These are phyloP conservation scores for Cyberlindnera galapagoensis DNA, from an alignment of 805 yeast genomes.

Conservation along the genomic window DNA sequence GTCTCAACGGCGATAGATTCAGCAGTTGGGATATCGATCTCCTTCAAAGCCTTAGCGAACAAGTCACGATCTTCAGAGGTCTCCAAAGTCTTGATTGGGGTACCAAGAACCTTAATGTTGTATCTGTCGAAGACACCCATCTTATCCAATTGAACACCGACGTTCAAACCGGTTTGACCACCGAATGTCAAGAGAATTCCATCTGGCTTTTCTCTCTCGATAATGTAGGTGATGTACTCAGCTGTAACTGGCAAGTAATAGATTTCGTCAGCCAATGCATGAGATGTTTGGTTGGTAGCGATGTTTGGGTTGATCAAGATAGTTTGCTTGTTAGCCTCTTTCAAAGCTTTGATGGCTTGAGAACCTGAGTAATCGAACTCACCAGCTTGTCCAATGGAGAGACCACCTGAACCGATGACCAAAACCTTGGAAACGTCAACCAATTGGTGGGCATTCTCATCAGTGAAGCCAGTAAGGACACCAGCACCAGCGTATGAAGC, in stretches of 20 bases:
- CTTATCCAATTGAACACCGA: conserved; percentile 90
- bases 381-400: conserved; percentile 97
- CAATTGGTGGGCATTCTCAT: conserved; percentile 54
- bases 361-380: conserved; percentile 97
- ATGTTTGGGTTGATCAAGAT: conserved; percentile 92
- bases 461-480: conserved; percentile 47
- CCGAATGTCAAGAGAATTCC: conserved; percentile 95
- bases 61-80: conserved; percentile 97
- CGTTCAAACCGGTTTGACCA: conserved; percentile 96
- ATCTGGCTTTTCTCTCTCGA: conserved; percentile 94
- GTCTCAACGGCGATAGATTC: conserved; percentile 93
- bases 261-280: conserved; percentile 90
- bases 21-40: conserved; percentile 93
- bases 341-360: conserved; percentile 93
- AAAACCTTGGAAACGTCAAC: conserved; percentile 85
- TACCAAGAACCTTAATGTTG: conserved; percentile 92
- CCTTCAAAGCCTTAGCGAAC: conserved; percentile 91
- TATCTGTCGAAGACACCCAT: conserved; percentile 90
- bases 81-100: conserved; percentile 92
- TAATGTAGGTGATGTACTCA: conserved; percentile 90
- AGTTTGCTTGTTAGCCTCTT: conserved; percentile 80
- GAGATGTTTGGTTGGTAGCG: conserved; percentile 95
- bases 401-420: conserved; percentile 95
- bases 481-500: conserved; percentile 56
- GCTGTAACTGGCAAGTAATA: conserved; percentile 96